These are phyloP conservation scores for Lepraria neglecta DNA, from an alignment of 495 filamentous ascomycete genomes.

Conservation along the genomic window DNA sequence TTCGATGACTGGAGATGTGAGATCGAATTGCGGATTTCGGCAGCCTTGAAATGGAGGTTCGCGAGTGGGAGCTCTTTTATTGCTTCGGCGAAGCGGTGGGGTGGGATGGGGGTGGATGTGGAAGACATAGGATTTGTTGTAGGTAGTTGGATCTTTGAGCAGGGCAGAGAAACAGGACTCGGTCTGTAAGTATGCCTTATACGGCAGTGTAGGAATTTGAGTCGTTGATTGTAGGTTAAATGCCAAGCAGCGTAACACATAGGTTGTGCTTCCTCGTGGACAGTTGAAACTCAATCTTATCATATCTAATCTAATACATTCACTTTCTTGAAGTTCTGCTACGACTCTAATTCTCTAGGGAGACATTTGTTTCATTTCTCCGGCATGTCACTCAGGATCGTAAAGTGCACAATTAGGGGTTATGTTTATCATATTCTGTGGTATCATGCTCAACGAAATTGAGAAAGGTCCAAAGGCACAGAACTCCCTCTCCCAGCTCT, in stretches of 20 bases:
- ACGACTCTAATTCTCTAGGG: not conserved
- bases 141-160: not conserved
- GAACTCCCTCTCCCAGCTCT: slow-evolving; percentile 87
- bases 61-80: slow-evolving; percentile 65
- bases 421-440: not conserved
- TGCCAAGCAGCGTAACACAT: not conserved
- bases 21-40: slow-evolving; percentile 77
- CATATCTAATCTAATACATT: slow-evolving; percentile 1
- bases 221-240: no score
- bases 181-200: not conserved
- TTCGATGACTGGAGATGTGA: slow-evolving; percentile 76
- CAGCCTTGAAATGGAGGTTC: slow-evolving; percentile 68
- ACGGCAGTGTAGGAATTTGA: no score
- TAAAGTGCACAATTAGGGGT: not conserved
- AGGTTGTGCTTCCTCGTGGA: not conserved
- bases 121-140: slow-evolving; percentile 38
- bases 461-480: slow-evolving; percentile 75
- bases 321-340: not conserved
- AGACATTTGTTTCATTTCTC: no score
- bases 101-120: slow-evolving; percentile 50
- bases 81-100: slow-evolving; percentile 61
- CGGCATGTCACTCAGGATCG: not conserved
- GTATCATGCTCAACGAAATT: slow-evolving; percentile 21
- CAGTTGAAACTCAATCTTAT: not conserved
- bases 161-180: not conserved